Evolutionary conservation across 345 rosid species (phyloP).

Genomic region (Eucalyptus victrix): DNA sequence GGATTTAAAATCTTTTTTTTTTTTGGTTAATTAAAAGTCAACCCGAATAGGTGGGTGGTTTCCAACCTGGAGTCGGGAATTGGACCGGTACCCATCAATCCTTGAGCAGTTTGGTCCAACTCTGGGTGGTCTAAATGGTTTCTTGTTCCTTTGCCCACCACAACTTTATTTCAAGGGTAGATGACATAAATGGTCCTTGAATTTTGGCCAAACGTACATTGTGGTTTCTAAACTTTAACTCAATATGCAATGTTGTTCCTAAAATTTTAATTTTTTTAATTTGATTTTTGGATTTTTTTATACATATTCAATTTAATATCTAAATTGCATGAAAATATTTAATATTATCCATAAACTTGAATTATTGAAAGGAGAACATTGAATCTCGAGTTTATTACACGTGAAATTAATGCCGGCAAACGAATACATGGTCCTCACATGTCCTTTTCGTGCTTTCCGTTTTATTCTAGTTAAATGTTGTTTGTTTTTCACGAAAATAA

Average conservation of each 20-base stretch:
- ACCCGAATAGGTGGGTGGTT: rapidly evolving
- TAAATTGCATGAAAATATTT: too few species aligned
- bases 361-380: too few species aligned
- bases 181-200: too few species aligned
- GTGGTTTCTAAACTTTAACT: rapidly evolving
- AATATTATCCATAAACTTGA: too few species aligned
- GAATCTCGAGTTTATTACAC: too few species aligned
- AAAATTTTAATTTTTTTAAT: too few species aligned
- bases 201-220: rapidly evolving
- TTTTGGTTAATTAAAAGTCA: too few species aligned
- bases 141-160: too few species aligned
- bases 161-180: not conserved
- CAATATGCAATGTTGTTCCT: rapidly evolving
- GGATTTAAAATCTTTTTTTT: too few species aligned
- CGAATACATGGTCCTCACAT: not conserved
- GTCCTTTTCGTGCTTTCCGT: not conserved
- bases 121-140: rapidly evolving
- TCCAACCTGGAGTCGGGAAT: rapidly evolving
- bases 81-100: rapidly evolving
- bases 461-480: not conserved
- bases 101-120: rapidly evolving
- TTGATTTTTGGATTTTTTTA: too few species aligned
- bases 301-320: too few species aligned
- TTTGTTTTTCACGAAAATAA: not conserved
- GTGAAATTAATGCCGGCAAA: not conserved